phyloP scores from a whole-genome alignment of 768 basidiomycete species.

The Piloderma croceum region DNA sequence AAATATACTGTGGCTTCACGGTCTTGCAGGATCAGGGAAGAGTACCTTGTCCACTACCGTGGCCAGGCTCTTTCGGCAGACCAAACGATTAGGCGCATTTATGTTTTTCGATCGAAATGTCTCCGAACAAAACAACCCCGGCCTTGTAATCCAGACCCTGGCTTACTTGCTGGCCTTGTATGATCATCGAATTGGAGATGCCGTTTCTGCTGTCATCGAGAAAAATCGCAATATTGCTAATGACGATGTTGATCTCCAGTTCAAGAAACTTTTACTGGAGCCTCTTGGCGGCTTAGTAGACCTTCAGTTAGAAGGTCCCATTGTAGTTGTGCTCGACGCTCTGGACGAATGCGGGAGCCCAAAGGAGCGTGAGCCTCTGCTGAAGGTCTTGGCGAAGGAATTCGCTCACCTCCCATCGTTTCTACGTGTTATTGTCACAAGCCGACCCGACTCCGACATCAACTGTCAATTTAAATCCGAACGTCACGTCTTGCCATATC shows the following conservation, averaged over 20 bases:
- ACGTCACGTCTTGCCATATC: constrained; percentile 7
- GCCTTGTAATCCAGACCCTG: constrained; percentile 27
- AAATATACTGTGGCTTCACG: constrained; percentile 28
- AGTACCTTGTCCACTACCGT: constrained; percentile 32
- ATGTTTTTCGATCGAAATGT: constrained; percentile 29
- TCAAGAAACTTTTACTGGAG: background rate
- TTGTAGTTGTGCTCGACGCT: constrained; percentile 27
- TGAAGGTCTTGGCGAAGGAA: constrained; percentile 20
- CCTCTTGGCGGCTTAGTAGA: background rate
- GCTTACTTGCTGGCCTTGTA: constrained; percentile 30
- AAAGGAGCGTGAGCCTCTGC: constrained; percentile 19
- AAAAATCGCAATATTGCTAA: constrained; percentile 11
- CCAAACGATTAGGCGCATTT: constrained; percentile 31
- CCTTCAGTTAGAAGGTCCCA: constrained; percentile 11
- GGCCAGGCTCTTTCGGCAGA: constrained; percentile 27
- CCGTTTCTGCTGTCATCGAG: constrained; percentile 21
- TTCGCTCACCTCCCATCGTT: constrained; percentile 19
- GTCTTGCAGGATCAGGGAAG: constrained; percentile 29
- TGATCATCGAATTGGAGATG: constrained; percentile 23
- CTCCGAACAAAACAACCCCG: constrained; percentile 23
- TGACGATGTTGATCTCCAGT: background rate
- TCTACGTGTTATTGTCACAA: constrained; percentile 26
- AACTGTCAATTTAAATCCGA: constrained; percentile 8
- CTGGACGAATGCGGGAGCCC: constrained; percentile 26
- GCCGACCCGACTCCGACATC: constrained; percentile 27